Base-by-base conservation (phyloP, 768 basidiomycete genomes). In the Rhodotorula diobovata region DNA sequence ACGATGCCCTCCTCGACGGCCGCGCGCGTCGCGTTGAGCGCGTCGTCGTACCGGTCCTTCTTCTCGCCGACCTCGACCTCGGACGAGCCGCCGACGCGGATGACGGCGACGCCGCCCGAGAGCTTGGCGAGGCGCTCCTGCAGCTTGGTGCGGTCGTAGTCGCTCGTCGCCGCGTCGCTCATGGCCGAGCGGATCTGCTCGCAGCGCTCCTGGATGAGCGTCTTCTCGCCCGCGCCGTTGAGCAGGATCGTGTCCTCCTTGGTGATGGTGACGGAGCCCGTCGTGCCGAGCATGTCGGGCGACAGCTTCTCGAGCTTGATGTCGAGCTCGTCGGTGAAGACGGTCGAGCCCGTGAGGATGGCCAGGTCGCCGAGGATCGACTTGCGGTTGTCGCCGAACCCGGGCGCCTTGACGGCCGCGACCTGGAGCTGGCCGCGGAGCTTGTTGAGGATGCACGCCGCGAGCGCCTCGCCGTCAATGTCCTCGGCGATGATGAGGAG, bases 301-400 rank as follows among this genome's bases (percentile, higher is more conserved):
- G 90, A 92, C 10, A 90, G 90, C 68, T 88, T 88, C 80, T 97
- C 93, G 67, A 97, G 90, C 82, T 97, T 97, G 84, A 97, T 90
- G 82, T 97, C 95, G 72, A 99, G 87, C 80, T 93, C 91, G 74
- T 87, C 94, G 51, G 92, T 91, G 85, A 98, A 97, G 82, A 99
- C 95, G 63, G 92, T 94, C 72, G 95, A 93, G 62, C 95, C 95
- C 9, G 95, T 97, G 76, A 98, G 88, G 83, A 98, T 96, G 64
- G 92, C 93, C 61, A 98, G 86, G 79, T 97, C 94, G 69, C 95
- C 95, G 65, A 98, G 89, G 83, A 97, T 91, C 66, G 89, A 90
- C 84, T 98, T 99, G 83, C 95, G 89, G 87, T 98, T 99, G 83
- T 98, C 95, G 78, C 95, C 95, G 80, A 99, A 98, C 62, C 95